Conservation (phyloP, 148 eudicot species). For the Vaccinium myrtillus region DNA sequence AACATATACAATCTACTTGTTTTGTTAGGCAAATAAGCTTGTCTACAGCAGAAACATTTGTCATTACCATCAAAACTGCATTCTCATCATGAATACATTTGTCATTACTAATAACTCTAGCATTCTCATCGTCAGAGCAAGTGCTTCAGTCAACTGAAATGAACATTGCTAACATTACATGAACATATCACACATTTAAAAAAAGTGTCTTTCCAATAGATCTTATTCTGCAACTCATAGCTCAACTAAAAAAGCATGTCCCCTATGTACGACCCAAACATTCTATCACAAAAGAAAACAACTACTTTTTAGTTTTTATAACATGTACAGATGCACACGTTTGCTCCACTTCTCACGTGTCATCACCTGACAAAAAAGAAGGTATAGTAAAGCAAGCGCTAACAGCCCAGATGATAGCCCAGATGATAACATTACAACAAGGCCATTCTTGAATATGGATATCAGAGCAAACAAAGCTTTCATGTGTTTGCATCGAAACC, state of each 20-base stretch:
- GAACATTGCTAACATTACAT: not conserved
- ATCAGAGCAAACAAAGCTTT: not conserved
- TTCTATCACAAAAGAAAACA: not conserved
- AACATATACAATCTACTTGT: not conserved
- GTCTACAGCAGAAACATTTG: not conserved
- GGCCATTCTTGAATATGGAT: not conserved
- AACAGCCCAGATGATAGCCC: not conserved
- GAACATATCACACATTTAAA: not conserved
- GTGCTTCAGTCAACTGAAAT: not conserved
- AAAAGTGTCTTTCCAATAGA: not conserved
- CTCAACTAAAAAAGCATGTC: not conserved
- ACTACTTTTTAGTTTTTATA: not conserved
- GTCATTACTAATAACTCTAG: not conserved
- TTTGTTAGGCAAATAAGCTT: not conserved
- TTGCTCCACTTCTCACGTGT: not conserved
- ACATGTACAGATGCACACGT: not conserved
- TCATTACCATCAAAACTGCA: not conserved
- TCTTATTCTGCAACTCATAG: not conserved
- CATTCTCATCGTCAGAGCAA: not conserved
- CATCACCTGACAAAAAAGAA: not conserved
- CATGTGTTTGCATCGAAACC: not conserved
- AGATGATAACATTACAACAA: not conserved
- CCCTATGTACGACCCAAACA: not conserved
- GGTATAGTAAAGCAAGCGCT: not conserved
- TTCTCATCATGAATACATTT: not conserved